A percentile compares a stretch with the other conserved stretches of the same genome.
Conservation (phyloP, 2,329 filamentous ascomycete genomes). For the Alternaria tenuissima region DNA sequence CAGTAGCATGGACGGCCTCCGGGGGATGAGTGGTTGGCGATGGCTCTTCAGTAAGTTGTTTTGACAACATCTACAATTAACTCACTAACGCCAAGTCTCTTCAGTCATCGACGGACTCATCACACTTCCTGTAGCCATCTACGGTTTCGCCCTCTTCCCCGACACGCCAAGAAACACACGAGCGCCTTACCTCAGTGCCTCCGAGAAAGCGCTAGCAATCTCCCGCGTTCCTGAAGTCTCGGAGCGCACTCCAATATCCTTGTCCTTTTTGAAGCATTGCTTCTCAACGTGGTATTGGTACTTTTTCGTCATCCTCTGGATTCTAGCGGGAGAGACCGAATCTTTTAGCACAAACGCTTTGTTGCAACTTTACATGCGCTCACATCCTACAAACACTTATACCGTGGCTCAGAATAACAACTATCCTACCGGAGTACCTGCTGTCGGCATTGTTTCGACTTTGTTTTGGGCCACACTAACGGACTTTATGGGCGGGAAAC, state of each 20-base stretch:
- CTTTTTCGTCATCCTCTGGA: conserved; percentile 72
- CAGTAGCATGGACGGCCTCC: conserved; percentile 55
- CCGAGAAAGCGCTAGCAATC: conserved; percentile 55
- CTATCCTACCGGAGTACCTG: conserved; percentile 62
- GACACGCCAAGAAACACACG: conserved; percentile 55
- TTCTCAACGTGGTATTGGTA: conserved; percentile 71
- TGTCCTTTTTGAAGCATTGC: conserved; percentile 63
- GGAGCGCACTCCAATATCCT: conserved; percentile 56
- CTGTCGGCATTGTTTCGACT: conserved; percentile 63
- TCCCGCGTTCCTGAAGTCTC: conserved; percentile 55
- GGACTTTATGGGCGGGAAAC: conserved; percentile 68
- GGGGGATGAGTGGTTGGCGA: conserved; percentile 65
- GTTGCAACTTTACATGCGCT: conserved; percentile 60
- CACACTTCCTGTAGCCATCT: conserved; percentile 64
- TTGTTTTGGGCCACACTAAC: conserved; percentile 75
- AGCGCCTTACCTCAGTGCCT: conserved; percentile 53
- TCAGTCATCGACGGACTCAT: conserved; percentile 62
- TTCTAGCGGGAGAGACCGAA: conserved; percentile 75
- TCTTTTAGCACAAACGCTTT: conserved; percentile 73
- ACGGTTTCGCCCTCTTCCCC: conserved; percentile 60
- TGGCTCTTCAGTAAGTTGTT: conserved; percentile 37
- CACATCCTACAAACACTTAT: conserved; percentile 56
- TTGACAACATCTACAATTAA: not conserved
- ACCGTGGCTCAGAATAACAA: conserved; percentile 61
- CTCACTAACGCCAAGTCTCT: conserved; percentile 12